Conservation (phyloP, 2,329 filamentous ascomycete genomes). For the Tolypocladium paradoxum region DNA sequence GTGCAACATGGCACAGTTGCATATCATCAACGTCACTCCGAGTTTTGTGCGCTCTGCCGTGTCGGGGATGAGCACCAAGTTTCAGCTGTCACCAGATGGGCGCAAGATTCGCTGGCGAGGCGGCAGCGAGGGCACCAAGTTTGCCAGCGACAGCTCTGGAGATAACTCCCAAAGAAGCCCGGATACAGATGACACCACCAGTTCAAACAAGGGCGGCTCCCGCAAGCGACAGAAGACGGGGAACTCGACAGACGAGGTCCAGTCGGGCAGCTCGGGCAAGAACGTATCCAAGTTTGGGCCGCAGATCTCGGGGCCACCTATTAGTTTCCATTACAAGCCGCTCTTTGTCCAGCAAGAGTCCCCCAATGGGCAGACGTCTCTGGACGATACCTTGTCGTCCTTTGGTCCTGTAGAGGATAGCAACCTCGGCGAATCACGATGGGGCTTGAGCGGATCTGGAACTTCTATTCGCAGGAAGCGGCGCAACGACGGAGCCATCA, state of each 20-base stretch:
- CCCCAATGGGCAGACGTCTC: constrained; percentile 34
- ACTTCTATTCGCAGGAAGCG: constrained; percentile 39
- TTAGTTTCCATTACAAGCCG: constrained; percentile 53
- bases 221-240: constrained; percentile 36
- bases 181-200: constrained; percentile 38
- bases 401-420: constrained; percentile 36
- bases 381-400: constrained; percentile 39
- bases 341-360: constrained; percentile 44
- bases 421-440: constrained; percentile 35
- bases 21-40: constrained; percentile 73
- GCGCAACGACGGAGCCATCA: constrained; percentile 61
- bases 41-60: constrained; percentile 68
- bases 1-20: constrained; percentile 71
- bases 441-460: constrained; percentile 36
- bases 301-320: constrained; percentile 26
- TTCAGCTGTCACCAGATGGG: constrained; percentile 69
- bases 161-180: constrained; percentile 35
- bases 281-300: constrained; percentile 29
- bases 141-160: constrained; percentile 52
- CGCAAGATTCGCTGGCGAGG: constrained; percentile 74
- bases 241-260: constrained; percentile 21
- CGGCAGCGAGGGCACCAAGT: constrained; percentile 50
- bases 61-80: constrained; percentile 57
- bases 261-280: constrained; percentile 23
- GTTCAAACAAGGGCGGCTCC: constrained; percentile 28